Conservation (phyloP, 2,329 filamentous ascomycete genomes). For the Fusarium staphyleae region DNA sequence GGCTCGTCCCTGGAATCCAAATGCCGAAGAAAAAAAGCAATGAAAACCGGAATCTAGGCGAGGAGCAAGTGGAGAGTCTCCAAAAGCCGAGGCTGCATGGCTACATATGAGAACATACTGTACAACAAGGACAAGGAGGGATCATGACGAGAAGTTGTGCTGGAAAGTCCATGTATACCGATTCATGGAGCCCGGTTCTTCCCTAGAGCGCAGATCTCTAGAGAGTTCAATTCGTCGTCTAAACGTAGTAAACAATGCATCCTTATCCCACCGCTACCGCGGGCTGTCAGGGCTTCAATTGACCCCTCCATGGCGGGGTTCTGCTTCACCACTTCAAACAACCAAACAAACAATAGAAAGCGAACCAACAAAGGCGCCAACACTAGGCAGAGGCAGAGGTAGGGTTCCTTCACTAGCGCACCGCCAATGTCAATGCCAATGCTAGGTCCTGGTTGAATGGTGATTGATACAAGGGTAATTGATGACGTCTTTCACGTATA, state of each 20-base stretch:
- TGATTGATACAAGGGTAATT: slow-evolving; percentile 9
- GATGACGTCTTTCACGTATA: slow-evolving; percentile 26
- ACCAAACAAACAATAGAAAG: not conserved
- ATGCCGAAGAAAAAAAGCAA: slow-evolving; percentile 24
- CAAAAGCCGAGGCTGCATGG: slow-evolving; percentile 16
- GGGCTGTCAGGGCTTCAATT: slow-evolving; percentile 20
- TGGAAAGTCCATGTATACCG: too few species aligned
- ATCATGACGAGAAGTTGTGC: too few species aligned
- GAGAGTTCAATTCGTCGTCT: not conserved
- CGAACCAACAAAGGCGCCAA: slow-evolving; percentile 15
- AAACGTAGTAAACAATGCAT: too few species aligned
- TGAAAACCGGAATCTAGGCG: not conserved
- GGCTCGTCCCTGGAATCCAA: slow-evolving; percentile 10
- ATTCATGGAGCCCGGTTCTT: too few species aligned
- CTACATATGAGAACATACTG: too few species aligned
- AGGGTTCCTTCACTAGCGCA: slow-evolving; percentile 19
- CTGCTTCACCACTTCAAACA: not conserved
- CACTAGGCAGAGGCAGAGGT: not conserved
- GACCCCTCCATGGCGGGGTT: slow-evolving; percentile 28
- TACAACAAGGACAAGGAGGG: too few species aligned
- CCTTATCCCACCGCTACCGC: too few species aligned
- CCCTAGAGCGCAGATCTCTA: not conserved
- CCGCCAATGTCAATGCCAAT: not conserved
- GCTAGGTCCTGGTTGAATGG: slow-evolving; percentile 10
- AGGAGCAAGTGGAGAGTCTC: slow-evolving; percentile 7